phyloP scores from a whole-genome alignment of 805 yeast species.

The Cyberlindnera bimundalis region DNA sequence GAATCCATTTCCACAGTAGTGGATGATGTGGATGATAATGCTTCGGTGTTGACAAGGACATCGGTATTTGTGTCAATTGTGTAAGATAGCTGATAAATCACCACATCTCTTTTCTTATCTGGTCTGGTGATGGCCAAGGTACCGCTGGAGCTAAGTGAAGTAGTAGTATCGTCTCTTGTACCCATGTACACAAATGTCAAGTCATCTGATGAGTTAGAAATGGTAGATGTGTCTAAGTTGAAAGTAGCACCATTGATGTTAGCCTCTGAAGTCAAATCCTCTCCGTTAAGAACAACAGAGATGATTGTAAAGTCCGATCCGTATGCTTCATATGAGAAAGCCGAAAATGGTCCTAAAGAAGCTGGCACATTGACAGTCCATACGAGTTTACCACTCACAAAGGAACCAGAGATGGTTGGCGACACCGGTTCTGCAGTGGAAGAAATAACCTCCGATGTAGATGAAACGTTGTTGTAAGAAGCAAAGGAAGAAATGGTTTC shows the following conservation, averaged over 20 bases:
- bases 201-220: neutral
- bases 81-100: slow-evolving; percentile 8
- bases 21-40: slow-evolving; percentile 3
- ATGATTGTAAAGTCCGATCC: slow-evolving; percentile 10
- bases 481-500: too few relatives aligned
- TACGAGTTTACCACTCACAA: slow-evolving; percentile 7
- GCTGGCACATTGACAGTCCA: slow-evolving; percentile 16
- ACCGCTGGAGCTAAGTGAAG: slow-evolving; percentile 9
- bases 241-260: slow-evolving; percentile 8
- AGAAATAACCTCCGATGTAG: neutral
- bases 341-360: slow-evolving; percentile 14
- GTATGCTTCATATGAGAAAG: slow-evolving; percentile 6
- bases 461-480: neutral
- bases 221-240: slow-evolving; percentile 5
- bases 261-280: slow-evolving; percentile 7
- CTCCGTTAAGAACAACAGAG: slow-evolving; percentile 7
- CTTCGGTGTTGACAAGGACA: too few relatives aligned
- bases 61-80: slow-evolving; percentile 7
- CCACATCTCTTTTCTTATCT: slow-evolving; percentile 10
- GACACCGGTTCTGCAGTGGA: neutral
- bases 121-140: slow-evolving; percentile 6
- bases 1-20: neutral
- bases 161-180: slow-evolving; percentile 5
- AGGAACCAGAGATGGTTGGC: slow-evolving; percentile 14
- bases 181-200: slow-evolving; percentile 10